These are phyloP conservation scores for Plantago coronopus DNA, from an alignment of 305 asterid species.

Conservation along the genomic window DNA sequence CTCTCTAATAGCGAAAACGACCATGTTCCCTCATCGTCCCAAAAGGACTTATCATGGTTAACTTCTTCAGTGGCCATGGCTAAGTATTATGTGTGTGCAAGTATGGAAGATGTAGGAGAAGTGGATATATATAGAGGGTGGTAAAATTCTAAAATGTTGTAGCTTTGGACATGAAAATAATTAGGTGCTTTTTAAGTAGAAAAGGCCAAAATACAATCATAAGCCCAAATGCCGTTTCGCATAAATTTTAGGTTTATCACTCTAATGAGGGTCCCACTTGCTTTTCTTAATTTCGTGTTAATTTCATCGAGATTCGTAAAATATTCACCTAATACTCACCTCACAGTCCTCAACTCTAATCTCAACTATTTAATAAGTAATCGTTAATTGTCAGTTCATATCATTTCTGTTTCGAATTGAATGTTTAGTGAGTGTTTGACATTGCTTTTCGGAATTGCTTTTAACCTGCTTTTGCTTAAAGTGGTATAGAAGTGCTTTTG, in stretches of 20 bases:
- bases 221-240: constrained; percentile 40
- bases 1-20: constrained; percentile 23
- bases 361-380: too few relatives aligned
- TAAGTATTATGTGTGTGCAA: neutral
- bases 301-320: neutral
- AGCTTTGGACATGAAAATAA: constrained; percentile 20
- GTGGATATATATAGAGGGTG: neutral
- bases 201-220: constrained; percentile 51
- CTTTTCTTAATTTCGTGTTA: neutral
- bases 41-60: constrained; percentile 15
- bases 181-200: constrained; percentile 14
- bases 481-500: too few relatives aligned
- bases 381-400: too few relatives aligned
- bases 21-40: constrained; percentile 42
- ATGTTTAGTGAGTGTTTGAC: too few relatives aligned
- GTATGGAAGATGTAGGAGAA: neutral
- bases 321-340: too few relatives aligned
- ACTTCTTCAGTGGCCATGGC: constrained; percentile 30
- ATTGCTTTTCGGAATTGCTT: too few relatives aligned
- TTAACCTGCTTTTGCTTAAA: too few relatives aligned
- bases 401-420: too few relatives aligned
- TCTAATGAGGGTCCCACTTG: neutral
- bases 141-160: neutral
- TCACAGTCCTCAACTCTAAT: too few relatives aligned
- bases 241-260: constrained; percentile 1